phyloP scores from a whole-genome alignment of 768 basidiomycete species.

The Termitomyces sp. region DNA sequence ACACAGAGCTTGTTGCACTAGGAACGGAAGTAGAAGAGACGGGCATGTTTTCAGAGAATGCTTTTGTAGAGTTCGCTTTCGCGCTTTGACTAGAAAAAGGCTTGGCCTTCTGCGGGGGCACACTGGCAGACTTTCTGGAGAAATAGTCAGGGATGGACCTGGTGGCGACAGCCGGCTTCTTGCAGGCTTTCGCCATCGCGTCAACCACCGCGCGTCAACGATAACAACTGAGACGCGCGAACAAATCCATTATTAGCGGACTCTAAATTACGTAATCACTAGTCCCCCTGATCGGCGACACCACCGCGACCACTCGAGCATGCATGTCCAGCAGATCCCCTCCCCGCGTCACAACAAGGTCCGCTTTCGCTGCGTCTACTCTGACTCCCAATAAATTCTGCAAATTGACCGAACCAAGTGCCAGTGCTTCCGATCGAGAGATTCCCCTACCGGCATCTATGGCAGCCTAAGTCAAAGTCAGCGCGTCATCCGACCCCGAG shows the following conservation, averaged over 20 bases:
- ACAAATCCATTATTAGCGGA: slow-evolving; percentile 1
- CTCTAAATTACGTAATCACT: slow-evolving; percentile 6
- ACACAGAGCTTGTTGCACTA: slow-evolving; percentile 9
- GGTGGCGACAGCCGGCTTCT: slow-evolving; percentile 18
- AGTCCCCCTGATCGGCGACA: slow-evolving; percentile 32
- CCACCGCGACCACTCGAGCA: slow-evolving; percentile 45
- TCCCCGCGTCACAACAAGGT: slow-evolving; percentile 52
- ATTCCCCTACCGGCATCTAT: slow-evolving; percentile 36
- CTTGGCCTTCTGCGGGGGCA: slow-evolving; percentile 9
- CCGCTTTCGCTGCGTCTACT: slow-evolving; percentile 28
- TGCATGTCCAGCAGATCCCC: slow-evolving; percentile 45
- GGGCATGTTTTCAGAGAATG: slow-evolving; percentile 1
- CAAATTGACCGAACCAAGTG: slow-evolving; percentile 42
- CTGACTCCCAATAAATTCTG: slow-evolving; percentile 33
- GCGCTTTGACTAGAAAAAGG: slow-evolving; percentile 5
- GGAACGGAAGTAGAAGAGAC: slow-evolving; percentile 6
- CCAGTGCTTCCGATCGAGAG: slow-evolving; percentile 35
- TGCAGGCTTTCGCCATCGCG: slow-evolving; percentile 23
- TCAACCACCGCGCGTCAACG: slow-evolving; percentile 6
- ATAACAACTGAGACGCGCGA: neutral
- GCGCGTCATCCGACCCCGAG: neutral
- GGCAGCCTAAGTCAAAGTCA: slow-evolving; percentile 27
- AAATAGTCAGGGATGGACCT: slow-evolving; percentile 45
- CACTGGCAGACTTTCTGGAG: slow-evolving; percentile 20
- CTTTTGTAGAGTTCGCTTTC: neutral